Base-by-base conservation (phyloP, 257 asterid species). In the Gardenia jasminoides region DNA sequence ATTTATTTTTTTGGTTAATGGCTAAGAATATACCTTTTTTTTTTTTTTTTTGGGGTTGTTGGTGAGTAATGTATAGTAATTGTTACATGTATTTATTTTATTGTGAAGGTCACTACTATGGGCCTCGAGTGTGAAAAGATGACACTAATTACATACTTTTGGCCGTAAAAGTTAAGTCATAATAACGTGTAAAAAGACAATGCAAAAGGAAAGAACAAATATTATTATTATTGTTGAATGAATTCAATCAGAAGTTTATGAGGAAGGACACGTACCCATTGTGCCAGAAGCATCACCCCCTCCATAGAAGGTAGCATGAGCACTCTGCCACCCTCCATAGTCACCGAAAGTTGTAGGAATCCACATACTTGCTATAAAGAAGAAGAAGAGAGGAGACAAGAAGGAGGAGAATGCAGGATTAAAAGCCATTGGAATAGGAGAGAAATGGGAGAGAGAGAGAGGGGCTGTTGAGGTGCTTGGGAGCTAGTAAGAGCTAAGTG, bases 211-310 rank as follows among this genome's bases (percentile, higher is more conserved):
- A 79, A 43, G 41, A 41, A 12, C 6, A 24, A 1, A 22, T 10
- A 13, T n/a, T n/a, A n/a, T n/a, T n/a, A n/a, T n/a, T n/a, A n/a
- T n/a, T n/a, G n/a, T n/a, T n/a, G n/a, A n/a, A n/a, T n/a, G n/a
- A n/a, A n/a, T n/a, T n/a, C n/a, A n/a, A 2, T 11, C 10, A 17
- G 13, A 19, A 20, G 2, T 19, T 19, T 36, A 33, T 19, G 13
- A 67, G 8, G 13, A 0, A 0, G 10, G 1, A 24, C n/a, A 77
- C 87, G 52, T 78, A 91, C 97, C 97, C 97, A 90, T 92, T 17
- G 97, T 92, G 83, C 97, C 97, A 0, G 97, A 85, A 1, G 97
- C 97, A 67, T 92, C 97, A 1, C 92, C 90, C 2, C 97, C 97
- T 3, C 97, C 97, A 65, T 92, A 92, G 80, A 92, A 92, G 20